Base-by-base conservation (phyloP, 148 eudicot species). In the Spergularia marina region DNA sequence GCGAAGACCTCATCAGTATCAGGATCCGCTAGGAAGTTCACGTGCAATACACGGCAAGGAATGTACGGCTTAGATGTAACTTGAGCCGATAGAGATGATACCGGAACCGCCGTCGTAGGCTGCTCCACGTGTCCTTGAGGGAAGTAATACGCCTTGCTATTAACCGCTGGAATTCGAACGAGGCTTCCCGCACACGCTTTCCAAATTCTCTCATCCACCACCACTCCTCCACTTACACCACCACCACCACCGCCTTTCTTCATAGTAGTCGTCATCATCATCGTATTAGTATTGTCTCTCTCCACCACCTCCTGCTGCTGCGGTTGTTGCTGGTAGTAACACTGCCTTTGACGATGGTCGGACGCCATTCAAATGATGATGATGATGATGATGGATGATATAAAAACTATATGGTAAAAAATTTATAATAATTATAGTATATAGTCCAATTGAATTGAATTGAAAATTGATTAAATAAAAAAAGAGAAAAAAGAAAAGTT, bases 81-180 rank as follows among this genome's bases (percentile, higher is more conserved):
- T 12, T 34, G 64, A 34, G 74, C 30, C 13, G 71, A 36, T 71
- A 51, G 58, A 6, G 57, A 62, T 1, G 74, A 70, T 20, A 51
- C 78, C 67, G 62, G 2, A 2, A 60, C 41, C 15, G 73, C 18
- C 17, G 52, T 1, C 7, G 54, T 13, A 21, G 83, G 59, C 65
- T 90, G 91, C 55, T 94, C 95, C 69, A 83, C 60, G 74, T 94
- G 97, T 3, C 98, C 98, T 63, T 90, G 86, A 21, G 98, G 97
- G 57, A 91, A 94, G 76, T 91, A 94, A 81, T 86, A 91, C 68
- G 89, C 98, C 79, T 63, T 72, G 18, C 94, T 84, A 25, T 80
- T 16, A 9, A 78, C 54, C 7, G 76, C 5, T 6, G 95, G 95
- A 16, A 86, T 74, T 4, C 78, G 74, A n/a, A 85, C 83, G 12